phyloP scores from a whole-genome alignment of 225 moss, liverwort and hornwort species.

The Polytrichum commune region DNA sequence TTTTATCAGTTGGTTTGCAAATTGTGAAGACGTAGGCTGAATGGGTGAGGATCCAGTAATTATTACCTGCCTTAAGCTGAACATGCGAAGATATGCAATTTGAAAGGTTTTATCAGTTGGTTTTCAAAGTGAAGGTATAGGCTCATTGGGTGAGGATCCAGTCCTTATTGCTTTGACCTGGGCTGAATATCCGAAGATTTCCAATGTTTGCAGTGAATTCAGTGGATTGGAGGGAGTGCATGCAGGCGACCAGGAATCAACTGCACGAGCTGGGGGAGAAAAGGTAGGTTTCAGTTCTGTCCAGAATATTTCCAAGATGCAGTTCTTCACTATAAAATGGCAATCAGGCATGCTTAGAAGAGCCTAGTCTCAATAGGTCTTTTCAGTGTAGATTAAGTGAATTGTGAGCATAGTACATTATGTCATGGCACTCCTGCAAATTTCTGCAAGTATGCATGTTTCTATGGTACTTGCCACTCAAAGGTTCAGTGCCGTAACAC shows the following conservation, averaged over 20 bases:
- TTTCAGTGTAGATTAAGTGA: too few species aligned
- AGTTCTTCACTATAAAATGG: too few species aligned
- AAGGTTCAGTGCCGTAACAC: too few species aligned
- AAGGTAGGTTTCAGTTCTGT: not conserved
- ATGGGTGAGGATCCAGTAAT: not conserved
- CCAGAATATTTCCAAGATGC: too few species aligned
- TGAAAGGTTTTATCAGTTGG: not conserved
- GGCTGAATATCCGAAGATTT: not conserved
- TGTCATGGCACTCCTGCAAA: too few species aligned
- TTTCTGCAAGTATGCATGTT: too few species aligned
- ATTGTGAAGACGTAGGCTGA: not conserved
- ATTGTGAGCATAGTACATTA: too few species aligned
- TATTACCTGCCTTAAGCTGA: not conserved
- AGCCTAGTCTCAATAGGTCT: too few species aligned
- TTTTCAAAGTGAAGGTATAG: not conserved
- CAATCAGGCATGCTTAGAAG: too few species aligned
- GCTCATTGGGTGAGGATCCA: too few species aligned
- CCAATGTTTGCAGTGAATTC: not conserved
- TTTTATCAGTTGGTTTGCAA: not conserved
- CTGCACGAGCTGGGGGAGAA: not conserved
- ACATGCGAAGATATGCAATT: not conserved
- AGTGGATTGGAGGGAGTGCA: not conserved
- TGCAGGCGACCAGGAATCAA: not conserved
- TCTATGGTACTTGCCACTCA: too few species aligned
- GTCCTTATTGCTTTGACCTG: not conserved